phyloP scores from a whole-genome alignment of 164 flowering plant genomes.

The grape (Vitis vinifera) region ASM3070453v1 NC_081809.1:7692501-7693000 shows the following conservation, averaged over 20 bases:
- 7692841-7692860: neutral
- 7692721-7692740: constrained; percentile 54
- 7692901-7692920: neutral
- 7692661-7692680: constrained; percentile 42
- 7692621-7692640: constrained; percentile 45
- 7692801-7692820: neutral
- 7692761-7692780: constrained; percentile 34
- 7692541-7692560: no score
- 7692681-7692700: constrained; percentile 53
- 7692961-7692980: neutral
- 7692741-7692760: constrained; percentile 45
- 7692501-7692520: no score
- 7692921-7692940: neutral
- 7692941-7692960: neutral
- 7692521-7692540: neutral
- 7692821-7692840: no score
- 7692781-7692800: neutral
- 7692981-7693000: neutral
- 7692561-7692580: no score
- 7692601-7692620: constrained; percentile 55
- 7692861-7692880: neutral
- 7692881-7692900: neutral
- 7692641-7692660: constrained; percentile 57
- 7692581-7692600: constrained; percentile 18
- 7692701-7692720: constrained; percentile 48